These are phyloP conservation scores for Oryza coarctata DNA, from an alignment of 176 grass and related monocot species.

Conservation along the genomic window DNA sequence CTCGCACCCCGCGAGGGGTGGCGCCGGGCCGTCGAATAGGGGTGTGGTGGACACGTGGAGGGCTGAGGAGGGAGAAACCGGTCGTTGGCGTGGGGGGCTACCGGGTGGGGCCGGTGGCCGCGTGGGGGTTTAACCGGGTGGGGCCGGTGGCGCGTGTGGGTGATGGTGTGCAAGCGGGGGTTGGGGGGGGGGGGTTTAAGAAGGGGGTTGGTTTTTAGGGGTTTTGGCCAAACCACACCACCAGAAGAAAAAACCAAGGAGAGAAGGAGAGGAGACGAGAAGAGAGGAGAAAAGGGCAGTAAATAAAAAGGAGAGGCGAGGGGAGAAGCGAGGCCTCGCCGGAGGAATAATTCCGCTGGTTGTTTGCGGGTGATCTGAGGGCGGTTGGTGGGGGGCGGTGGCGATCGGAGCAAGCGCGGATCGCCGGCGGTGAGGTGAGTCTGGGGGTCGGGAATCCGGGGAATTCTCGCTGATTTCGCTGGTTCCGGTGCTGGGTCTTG, in stretches of 20 bases:
- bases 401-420: constrained; percentile 37
- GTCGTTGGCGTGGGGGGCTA: constrained; percentile 9
- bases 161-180: constrained; percentile 48
- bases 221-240: constrained; percentile 79
- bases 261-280: background rate
- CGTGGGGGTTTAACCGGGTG: constrained; percentile 56
- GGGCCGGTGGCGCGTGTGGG: constrained; percentile 33
- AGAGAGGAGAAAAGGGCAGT: constrained; percentile 4
- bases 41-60: constrained; percentile 21
- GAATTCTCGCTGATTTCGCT: constrained; percentile 39
- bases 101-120: constrained; percentile 37
- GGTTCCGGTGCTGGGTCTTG: background rate
- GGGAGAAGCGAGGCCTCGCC: background rate
- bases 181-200: constrained; percentile 52
- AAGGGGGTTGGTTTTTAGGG: constrained; percentile 80
- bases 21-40: constrained; percentile 28
- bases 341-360: constrained; percentile 27
- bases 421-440: constrained; percentile 52
- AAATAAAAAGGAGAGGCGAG: constrained; percentile 41
- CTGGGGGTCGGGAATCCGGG: background rate
- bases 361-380: constrained; percentile 40
- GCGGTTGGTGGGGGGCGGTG: background rate
- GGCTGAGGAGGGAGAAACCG: background rate
- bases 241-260: constrained; percentile 35
- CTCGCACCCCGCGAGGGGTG: background rate